A percentile compares a stretch with the other conserved stretches of the same genome.
phyloP scores from a whole-genome alignment of 768 basidiomycete genomes.

The Calocera viscosa region DNA sequence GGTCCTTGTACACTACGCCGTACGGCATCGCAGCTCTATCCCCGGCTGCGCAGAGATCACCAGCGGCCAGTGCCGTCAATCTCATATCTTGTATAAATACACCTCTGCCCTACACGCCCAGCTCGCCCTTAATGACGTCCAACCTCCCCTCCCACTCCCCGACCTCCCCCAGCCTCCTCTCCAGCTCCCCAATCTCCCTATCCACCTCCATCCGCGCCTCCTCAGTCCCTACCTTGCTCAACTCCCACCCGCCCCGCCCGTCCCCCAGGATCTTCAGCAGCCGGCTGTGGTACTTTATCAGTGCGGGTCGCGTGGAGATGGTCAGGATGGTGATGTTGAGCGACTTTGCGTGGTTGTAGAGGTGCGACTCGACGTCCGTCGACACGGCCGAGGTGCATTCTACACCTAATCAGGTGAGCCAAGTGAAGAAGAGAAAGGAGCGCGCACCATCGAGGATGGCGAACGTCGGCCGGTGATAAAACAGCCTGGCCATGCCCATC shows the following conservation, averaged over 20 bases:
- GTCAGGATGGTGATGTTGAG: slow-evolving; percentile 87
- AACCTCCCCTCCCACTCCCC: slow-evolving; percentile 59
- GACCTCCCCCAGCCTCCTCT: slow-evolving; percentile 57
- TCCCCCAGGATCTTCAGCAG: slow-evolving; percentile 70
- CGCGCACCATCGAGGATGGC: slow-evolving; percentile 71
- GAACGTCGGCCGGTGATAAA: slow-evolving; percentile 75
- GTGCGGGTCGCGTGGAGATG: slow-evolving; percentile 68
- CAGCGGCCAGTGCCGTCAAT: too few relatives aligned
- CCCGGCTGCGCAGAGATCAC: too few relatives aligned
- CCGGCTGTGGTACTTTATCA: slow-evolving; percentile 81
- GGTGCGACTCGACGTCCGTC: slow-evolving; percentile 86
- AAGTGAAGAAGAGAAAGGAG: background rate
- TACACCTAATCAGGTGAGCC: slow-evolving; percentile 21
- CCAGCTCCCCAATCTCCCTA: slow-evolving; percentile 55
- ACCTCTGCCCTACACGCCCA: slow-evolving; percentile 23
- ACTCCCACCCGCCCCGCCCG: slow-evolving; percentile 55
- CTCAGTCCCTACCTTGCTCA: slow-evolving; percentile 55
- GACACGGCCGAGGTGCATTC: slow-evolving; percentile 95
- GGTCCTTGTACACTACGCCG: too few relatives aligned
- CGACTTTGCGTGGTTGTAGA: slow-evolving; percentile 88
- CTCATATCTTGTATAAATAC: background rate
- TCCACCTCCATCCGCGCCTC: slow-evolving; percentile 66
- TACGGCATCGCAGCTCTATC: too few relatives aligned
- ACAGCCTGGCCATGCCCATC: slow-evolving; percentile 89
- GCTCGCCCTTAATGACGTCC: slow-evolving; percentile 45